Evolutionary conservation across 805 yeast genomes (phyloP).

Genomic region (Nakazawaea siamensis): DNA sequence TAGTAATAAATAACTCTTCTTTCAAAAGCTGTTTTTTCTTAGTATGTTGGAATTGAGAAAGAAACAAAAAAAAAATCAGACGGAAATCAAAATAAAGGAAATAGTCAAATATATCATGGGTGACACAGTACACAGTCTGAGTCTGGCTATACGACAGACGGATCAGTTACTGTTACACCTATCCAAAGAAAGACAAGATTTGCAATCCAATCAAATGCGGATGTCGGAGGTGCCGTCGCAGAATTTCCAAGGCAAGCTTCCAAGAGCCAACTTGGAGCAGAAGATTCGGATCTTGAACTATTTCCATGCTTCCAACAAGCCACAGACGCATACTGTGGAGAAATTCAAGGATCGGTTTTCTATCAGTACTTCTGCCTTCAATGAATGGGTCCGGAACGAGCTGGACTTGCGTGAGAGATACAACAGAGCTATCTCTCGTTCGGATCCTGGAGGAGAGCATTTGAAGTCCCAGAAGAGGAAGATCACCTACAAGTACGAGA

Average conservation of each 20-base stretch:
- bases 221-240: no score
- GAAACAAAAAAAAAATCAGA: neutral
- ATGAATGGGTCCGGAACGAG: slow-evolving; percentile 56
- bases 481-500: slow-evolving; percentile 45
- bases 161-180: no score
- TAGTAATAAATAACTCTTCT: neutral
- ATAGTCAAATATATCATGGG: neutral
- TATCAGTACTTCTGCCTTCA: slow-evolving; percentile 50
- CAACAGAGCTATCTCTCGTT: slow-evolving; percentile 22
- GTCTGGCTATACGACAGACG: no score
- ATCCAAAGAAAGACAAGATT: no score
- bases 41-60: neutral
- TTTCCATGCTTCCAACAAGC: slow-evolving; percentile 36
- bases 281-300: slow-evolving; percentile 47
- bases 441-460: slow-evolving; percentile 15
- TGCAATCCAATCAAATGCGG: no score
- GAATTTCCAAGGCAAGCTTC: no score
- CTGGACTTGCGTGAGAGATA: slow-evolving; percentile 37
- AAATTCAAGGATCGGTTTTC: slow-evolving; percentile 39
- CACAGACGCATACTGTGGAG: slow-evolving; percentile 53
- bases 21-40: neutral
- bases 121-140: neutral
- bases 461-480: slow-evolving; percentile 30
- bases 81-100: neutral
- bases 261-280: slow-evolving; percentile 52